phyloP scores from a whole-genome alignment of 2,329 filamentous ascomycete genomes.

The Calonectria hawksworthii region DNA sequence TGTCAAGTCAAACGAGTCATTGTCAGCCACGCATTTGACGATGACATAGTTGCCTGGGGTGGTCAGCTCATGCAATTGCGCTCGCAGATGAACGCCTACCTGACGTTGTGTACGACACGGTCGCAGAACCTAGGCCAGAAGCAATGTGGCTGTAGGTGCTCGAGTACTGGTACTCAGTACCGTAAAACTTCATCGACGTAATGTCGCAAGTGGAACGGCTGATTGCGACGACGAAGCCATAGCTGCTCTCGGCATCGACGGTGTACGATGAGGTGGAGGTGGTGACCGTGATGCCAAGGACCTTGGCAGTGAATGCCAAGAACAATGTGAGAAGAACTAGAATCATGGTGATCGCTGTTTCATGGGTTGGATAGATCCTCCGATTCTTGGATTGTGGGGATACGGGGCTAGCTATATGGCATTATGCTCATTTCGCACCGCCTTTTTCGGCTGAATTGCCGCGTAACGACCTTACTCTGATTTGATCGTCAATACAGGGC shows the following conservation, averaged over 20 bases:
- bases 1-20: constrained; percentile 4
- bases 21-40: constrained; percentile 12
- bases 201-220: constrained; percentile 16
- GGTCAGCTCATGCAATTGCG: neutral
- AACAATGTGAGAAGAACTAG: neutral
- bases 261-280: constrained; percentile 1
- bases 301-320: constrained; percentile 6
- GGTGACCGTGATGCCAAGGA: constrained; percentile 14
- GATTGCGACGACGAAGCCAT: constrained; percentile 8
- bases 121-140: constrained; percentile 14
- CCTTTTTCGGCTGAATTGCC: neutral
- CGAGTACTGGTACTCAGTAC: constrained; percentile 17
- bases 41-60: constrained; percentile 2
- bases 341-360: neutral
- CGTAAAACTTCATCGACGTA: constrained; percentile 19
- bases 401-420: neutral
- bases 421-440: neutral
- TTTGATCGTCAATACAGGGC: neutral
- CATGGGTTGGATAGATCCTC: neutral
- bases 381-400: neutral
- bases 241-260: neutral
- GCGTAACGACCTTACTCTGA: neutral
- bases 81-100: neutral
- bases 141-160: constrained; percentile 22
- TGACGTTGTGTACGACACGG: constrained; percentile 7